These are phyloP conservation scores for Rhodotorula diobovata DNA, from an alignment of 768 basidiomycete species.

Conservation along the genomic window DNA sequence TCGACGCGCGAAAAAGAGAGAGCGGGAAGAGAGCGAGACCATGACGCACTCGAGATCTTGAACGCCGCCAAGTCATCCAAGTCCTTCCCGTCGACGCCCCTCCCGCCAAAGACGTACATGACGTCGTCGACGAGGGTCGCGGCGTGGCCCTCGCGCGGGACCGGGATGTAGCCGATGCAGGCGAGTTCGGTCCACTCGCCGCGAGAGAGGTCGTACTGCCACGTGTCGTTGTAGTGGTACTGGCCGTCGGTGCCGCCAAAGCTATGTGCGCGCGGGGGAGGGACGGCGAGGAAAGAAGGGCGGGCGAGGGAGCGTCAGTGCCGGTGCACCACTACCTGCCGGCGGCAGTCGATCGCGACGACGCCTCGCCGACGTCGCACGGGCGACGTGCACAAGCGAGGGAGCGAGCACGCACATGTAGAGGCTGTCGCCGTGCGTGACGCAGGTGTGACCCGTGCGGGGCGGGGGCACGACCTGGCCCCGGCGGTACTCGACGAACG, in stretches of 20 bases:
- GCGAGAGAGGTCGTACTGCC: constrained; percentile 80
- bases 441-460: constrained; percentile 85
- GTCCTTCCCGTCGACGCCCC: constrained; percentile 96
- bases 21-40: neutral
- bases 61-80: constrained; percentile 91
- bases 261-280: constrained; percentile 49
- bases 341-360: no score
- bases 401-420: constrained; percentile 61
- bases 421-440: constrained; percentile 75
- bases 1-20: neutral
- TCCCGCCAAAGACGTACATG: constrained; percentile 92
- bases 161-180: constrained; percentile 95
- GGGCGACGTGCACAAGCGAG: neutral
- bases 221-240: constrained; percentile 98
- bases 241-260: constrained; percentile 98
- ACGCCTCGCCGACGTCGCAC: no score
- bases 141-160: constrained; percentile 91
- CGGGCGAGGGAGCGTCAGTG: no score
- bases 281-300: neutral
- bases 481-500: constrained; percentile 58
- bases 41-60: constrained; percentile 85
- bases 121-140: constrained; percentile 95
- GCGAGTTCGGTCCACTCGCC: constrained; percentile 82
- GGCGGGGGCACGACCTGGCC: constrained; percentile 61
- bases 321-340: no score